Evolutionary conservation across 2,329 filamentous ascomycete species (phyloP), one percentile per base, ranked within the genome.

Genomic region (Colletotrichum ledebouriae): DNA sequence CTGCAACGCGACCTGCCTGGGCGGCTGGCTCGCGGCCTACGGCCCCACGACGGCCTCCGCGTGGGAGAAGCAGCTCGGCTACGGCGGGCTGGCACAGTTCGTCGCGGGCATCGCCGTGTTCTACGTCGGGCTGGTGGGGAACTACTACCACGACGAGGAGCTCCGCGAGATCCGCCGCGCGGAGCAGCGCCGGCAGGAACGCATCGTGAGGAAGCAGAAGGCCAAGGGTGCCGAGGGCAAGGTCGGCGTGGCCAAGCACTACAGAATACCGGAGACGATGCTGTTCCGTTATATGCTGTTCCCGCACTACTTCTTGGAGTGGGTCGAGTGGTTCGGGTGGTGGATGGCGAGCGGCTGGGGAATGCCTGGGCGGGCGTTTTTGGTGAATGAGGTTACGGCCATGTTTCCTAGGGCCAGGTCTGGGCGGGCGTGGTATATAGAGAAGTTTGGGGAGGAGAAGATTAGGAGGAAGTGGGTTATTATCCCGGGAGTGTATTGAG

Each of bases 261-360:
- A 98, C 78, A 89, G 92, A 81, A 87, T 99, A 59, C 96, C 96
- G 0, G 84, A 93, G 75, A 91, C 91, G 58, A 94, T 94, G 0
- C 80, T 97, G 57, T 99, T 98, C 80, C 85, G 86, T 72, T 91
- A 90, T 74, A 87, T 97, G 76, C 85, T 98, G 67, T 97, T 91
- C 78, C 94, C 96, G 72, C 96, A 99, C 78, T 99, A 98, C 78
- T 84, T 97, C n/a, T 92, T 91, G 76, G 96, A 99, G 82, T 99
- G 96, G 96, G 78, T 97, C 60, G 96, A 99, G 84, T 99, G 96
- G 96, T 79, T 87, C 3, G 96, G 96, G 0, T 99, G 94, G 78
- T 94, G 91, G 84, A 87, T 97, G 78, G 87, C 92, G 73, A 87
- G 90, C 64, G 90, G 89, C 1, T 87, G 84, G 81, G 93, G 90